A percentile compares a stretch with the other conserved stretches of the same genome.
These are phyloP conservation scores for Neurospora cerealis DNA, from an alignment of 495 filamentous ascomycete species.

Conservation along the genomic window DNA sequence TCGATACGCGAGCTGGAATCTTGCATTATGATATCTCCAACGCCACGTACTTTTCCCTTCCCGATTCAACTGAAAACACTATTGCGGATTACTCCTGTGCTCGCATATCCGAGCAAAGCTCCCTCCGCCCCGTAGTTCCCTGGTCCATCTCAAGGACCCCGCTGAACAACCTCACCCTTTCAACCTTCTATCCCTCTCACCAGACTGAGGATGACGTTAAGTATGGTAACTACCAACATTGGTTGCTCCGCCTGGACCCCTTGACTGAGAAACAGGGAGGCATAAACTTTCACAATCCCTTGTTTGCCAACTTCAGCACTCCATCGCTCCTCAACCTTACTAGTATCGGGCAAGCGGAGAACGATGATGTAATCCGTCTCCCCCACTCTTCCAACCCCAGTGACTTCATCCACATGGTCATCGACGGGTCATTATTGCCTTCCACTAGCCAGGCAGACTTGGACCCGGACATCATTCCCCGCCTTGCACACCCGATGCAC, in stretches of 20 bases:
- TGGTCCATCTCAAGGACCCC: constrained; percentile 5
- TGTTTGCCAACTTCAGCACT: constrained; percentile 3
- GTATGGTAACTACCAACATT: constrained; percentile 11
- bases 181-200: constrained; percentile 6
- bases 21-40: constrained; percentile 15
- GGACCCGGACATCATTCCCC: neutral
- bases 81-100: neutral
- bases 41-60: constrained; percentile 1
- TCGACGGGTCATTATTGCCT: neutral
- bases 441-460: neutral
- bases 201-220: constrained; percentile 10
- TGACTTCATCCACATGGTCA: constrained; percentile 9
- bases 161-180: constrained; percentile 4
- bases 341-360: neutral
- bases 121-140: constrained; percentile 11
- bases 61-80: neutral
- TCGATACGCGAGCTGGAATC: constrained; percentile 16
- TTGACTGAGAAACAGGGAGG: constrained; percentile 1
- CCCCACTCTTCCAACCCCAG: neutral
- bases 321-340: constrained; percentile 6
- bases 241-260: constrained; percentile 21
- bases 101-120: constrained; percentile 1
- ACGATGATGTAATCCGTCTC: neutral
- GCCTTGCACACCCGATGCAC: constrained; percentile 26
- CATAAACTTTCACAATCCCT: neutral